phyloP scores from a whole-genome alignment of 2,329 filamentous ascomycete genomes.

The Reticulascus tulasneorum region DNA sequence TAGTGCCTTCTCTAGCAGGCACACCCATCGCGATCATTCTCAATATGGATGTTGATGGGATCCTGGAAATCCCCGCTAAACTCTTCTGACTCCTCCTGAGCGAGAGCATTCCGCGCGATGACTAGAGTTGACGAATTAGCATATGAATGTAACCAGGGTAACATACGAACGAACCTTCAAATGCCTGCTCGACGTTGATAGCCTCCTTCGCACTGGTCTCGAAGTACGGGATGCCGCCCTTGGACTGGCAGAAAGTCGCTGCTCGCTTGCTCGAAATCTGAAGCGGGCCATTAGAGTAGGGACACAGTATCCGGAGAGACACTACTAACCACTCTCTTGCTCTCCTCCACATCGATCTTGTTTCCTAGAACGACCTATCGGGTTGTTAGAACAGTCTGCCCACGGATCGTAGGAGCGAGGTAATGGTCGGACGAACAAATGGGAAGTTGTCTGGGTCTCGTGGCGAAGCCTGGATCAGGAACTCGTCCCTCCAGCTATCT shows the following conservation, averaged over 20 bases:
- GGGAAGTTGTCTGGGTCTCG: slow-evolving; percentile 96
- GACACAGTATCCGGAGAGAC: background rate
- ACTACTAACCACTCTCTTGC: slow-evolving; percentile 75
- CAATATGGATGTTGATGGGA: slow-evolving; percentile 96
- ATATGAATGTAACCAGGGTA: slow-evolving; percentile 1
- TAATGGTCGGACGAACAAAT: slow-evolving; percentile 78
- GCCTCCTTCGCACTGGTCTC: slow-evolving; percentile 99
- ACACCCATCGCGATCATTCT: slow-evolving; percentile 89
- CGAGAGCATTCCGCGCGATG: slow-evolving; percentile 90
- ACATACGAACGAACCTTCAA: slow-evolving; percentile 51
- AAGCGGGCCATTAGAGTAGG: slow-evolving; percentile 3
- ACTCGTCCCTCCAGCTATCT: slow-evolving; percentile 98
- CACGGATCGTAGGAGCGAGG: too few species aligned
- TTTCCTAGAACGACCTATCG: slow-evolving; percentile 86
- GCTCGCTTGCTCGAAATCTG: slow-evolving; percentile 93
- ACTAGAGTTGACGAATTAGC: slow-evolving; percentile 50
- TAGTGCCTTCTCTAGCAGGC: slow-evolving; percentile 82
- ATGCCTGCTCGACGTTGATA: slow-evolving; percentile 87
- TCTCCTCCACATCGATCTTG: slow-evolving; percentile 98
- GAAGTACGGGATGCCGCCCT: slow-evolving; percentile 96
- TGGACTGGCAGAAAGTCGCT: slow-evolving; percentile 95
- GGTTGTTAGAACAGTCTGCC: slow-evolving; percentile 14
- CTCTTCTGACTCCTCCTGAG: slow-evolving; percentile 96
- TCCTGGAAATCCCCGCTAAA: slow-evolving; percentile 97
- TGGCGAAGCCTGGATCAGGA: slow-evolving; percentile 93